Percentiles rank a stretch among this genome's conserved stretches.
Conservation (phyloP, 345 rosid genomes). For the Eucalyptus decipiens region DNA sequence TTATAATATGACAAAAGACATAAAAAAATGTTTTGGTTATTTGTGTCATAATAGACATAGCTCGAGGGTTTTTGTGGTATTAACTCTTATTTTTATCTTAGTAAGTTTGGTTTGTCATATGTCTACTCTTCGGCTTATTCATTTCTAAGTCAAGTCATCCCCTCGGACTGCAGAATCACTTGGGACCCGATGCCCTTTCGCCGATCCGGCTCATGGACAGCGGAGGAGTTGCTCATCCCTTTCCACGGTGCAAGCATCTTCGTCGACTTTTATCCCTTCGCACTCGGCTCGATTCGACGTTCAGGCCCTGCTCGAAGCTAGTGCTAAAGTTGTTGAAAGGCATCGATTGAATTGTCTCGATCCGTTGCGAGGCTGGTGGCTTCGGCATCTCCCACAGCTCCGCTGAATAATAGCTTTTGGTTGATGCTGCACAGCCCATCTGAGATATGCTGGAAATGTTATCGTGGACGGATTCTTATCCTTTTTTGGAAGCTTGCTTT, state of each 20-base stretch:
- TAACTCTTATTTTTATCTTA: not conserved
- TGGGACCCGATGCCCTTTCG: not conserved
- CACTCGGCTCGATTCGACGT: not conserved
- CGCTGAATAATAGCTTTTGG: not conserved
- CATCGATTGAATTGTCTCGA: not conserved
- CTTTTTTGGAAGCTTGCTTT: not conserved
- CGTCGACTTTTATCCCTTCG: not conserved
- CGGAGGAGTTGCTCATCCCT: not conserved
- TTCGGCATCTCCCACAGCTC: not conserved
- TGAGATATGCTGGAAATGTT: not conserved
- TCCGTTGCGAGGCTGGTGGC: not conserved
- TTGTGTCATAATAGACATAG: not conserved
- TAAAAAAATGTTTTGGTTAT: too few relatives aligned
- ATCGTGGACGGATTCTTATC: not conserved
- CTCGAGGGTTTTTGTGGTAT: accelerated
- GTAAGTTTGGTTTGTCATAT: not conserved
- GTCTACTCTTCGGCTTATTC: not conserved
- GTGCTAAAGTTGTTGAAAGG: not conserved
- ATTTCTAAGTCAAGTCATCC: not conserved
- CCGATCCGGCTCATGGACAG: not conserved
- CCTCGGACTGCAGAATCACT: not conserved
- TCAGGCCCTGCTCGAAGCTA: not conserved
- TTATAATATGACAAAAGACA: too few relatives aligned
- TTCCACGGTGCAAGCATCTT: not conserved
- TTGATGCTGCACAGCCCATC: not conserved